Base-by-base conservation (phyloP, 83 land plant genomes). In the Picea abies region DNA sequence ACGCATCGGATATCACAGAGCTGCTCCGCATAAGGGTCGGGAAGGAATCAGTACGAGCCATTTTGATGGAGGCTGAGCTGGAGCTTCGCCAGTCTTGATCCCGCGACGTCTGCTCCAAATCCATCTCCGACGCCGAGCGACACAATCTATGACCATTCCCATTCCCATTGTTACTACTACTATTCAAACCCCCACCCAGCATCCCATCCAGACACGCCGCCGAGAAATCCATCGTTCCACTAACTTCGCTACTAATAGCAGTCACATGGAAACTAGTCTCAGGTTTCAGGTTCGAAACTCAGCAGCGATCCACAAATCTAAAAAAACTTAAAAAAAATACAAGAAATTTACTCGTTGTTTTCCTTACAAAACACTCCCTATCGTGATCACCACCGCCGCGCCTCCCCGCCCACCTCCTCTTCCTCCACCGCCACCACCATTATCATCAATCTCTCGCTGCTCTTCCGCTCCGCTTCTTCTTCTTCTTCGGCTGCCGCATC, bases 1-100 rank as follows among this genome's bases (percentile, higher is more conserved):
- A 58, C 56, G 64, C 80, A 58, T 78, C 80, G 26, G 80, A 78
- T 9, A 78, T 1, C 64, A 78, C 60, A 32, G 80, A 78, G 25
- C 20, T 58, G 39, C 63, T 78, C 4, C 80, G 39, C 80, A 78
- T 60, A 15, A 78, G 39, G 41, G 29, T 78, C 6, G 52, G 80
- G 10, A 52, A 78, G 0, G 80, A 78, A 0, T 78, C 80, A 3
- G 80, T 78, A 60, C 80, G 80, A 26, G 80, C 80, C 80, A 78
- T 78, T 32, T 78, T 78, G 8, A 22, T 3, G 26, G 69, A n/a
- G 9, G 69, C 23, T 5, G 80, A 26, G 32, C 39, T 3, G 2
- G 80, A 60, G 63, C 63, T 60, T 17, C 80, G 49, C 80, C 80
- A 78, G 64, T 78, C 80, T 26, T 78, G 80, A 60, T 78, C 63